These are phyloP conservation scores for Fusarium sp. DNA, from an alignment of 2,329 filamentous ascomycete genomes.

Conservation along the genomic window DNA sequence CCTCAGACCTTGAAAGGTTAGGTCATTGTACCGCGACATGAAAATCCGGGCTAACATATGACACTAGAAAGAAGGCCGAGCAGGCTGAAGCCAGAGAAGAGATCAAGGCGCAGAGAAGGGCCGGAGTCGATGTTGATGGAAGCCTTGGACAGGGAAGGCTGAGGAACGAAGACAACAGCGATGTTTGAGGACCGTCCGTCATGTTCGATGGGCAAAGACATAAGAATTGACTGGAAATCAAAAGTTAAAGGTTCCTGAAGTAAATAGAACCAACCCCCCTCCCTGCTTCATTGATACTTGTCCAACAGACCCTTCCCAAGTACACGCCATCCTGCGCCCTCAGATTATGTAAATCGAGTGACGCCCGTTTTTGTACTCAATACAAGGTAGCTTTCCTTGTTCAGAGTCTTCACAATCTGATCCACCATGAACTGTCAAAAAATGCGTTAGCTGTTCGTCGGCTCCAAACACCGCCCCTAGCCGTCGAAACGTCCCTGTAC, in stretches of 20 bases:
- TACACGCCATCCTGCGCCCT: no score
- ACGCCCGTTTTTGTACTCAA: neutral
- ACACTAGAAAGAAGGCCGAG: constrained; percentile 33
- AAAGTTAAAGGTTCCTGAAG: no score
- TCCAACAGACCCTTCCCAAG: no score
- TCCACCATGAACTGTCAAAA: neutral
- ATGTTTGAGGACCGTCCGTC: neutral
- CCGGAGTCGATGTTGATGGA: constrained; percentile 34
- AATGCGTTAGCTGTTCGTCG: neutral
- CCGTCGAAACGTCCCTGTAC: neutral
- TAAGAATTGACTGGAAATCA: no score
- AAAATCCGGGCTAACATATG: neutral
- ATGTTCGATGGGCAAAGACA: no score
- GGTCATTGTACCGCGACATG: neutral
- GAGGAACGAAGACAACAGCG: constrained; percentile 28
- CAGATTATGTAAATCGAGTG: neutral
- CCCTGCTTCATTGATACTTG: no score
- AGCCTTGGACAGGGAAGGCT: constrained; percentile 26
- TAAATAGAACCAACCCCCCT: no score
- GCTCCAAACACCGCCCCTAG: neutral
- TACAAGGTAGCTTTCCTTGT: neutral
- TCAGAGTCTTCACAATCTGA: neutral
- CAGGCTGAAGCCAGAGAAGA: constrained; percentile 33
- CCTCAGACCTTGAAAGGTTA: constrained; percentile 33
- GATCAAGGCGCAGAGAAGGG: constrained; percentile 30